Conservation (phyloP, 108 stramenopile species). For the Skeletonema tropicum region DNA sequence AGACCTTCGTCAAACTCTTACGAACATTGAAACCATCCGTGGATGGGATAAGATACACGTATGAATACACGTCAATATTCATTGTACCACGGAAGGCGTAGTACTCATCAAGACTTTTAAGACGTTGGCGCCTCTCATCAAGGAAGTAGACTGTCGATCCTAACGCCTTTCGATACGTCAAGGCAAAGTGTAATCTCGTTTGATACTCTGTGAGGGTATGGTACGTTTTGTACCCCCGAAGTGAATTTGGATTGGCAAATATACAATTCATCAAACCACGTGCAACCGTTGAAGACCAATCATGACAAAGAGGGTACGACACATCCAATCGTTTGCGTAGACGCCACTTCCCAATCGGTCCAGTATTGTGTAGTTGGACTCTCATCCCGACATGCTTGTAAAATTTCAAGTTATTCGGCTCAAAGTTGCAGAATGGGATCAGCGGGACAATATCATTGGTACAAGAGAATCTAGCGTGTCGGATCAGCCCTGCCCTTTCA, state of each 20-base stretch:
- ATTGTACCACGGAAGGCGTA: constrained; percentile 16
- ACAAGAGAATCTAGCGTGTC: constrained; percentile 26
- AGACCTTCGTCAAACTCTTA: neutral
- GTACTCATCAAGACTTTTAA: constrained; percentile 32
- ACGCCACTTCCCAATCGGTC: constrained; percentile 20
- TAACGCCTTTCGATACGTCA: constrained; percentile 12
- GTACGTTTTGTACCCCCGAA: constrained; percentile 2
- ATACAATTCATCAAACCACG: constrained; percentile 26
- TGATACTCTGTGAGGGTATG: constrained; percentile 19
- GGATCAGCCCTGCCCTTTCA: constrained; percentile 18
- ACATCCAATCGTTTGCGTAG: constrained; percentile 20
- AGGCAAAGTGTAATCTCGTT: constrained; percentile 26
- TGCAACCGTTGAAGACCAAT: constrained; percentile 3
- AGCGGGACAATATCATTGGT: constrained; percentile 17
- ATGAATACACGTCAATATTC: neutral
- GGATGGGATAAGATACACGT: neutral
- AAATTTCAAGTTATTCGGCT: constrained; percentile 6
- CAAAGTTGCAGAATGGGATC: constrained; percentile 18
- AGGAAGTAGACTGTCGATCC: constrained; percentile 19
- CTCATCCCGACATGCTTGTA: constrained; percentile 24
- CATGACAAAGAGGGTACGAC: constrained; percentile 17
- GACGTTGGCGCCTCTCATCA: constrained; percentile 12
- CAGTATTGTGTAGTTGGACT: constrained; percentile 18
- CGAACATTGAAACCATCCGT: neutral
- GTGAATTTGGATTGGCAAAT: constrained; percentile 14